phyloP scores from a whole-genome alignment of 352 stramenopile genomes.

The Phytophthora europaea region DNA sequence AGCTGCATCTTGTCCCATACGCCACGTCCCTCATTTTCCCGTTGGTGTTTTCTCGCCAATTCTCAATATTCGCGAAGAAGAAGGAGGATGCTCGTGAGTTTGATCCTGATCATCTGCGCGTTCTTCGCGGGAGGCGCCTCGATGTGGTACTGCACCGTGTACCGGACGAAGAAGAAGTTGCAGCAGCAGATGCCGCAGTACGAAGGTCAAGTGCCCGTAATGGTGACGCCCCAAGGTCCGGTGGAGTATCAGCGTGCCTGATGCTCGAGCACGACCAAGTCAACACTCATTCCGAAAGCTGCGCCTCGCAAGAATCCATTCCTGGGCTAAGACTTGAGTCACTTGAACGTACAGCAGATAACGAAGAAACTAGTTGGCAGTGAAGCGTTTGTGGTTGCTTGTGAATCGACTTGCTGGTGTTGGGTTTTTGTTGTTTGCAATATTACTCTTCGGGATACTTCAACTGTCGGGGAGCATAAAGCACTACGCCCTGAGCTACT shows the following conservation, averaged over 20 bases:
- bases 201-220: constrained; percentile 32
- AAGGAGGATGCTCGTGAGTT: constrained; percentile 25
- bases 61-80: neutral
- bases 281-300: neutral
- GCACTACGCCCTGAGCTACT: constrained; percentile 3
- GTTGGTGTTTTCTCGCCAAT: neutral
- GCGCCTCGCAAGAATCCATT: neutral
- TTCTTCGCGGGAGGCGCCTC: constrained; percentile 32
- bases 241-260: constrained; percentile 33
- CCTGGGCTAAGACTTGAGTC: neutral
- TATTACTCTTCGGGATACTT: constrained; percentile 15
- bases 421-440: constrained; percentile 1
- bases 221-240: constrained; percentile 31
- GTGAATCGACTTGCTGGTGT: neutral
- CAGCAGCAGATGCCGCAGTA: constrained; percentile 24
- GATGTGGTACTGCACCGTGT: constrained; percentile 36
- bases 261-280: constrained; percentile 1
- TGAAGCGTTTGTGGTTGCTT: too few relatives aligned
- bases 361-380: too few relatives aligned
- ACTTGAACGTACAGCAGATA: neutral
- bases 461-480: constrained; percentile 7
- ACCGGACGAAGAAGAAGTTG: constrained; percentile 27
- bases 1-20: neutral
- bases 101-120: constrained; percentile 38
- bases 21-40: neutral